Percentiles rank a stretch among this genome's conserved stretches.
Conservation (phyloP, 768 basidiomycete species). For the Lepiota venenata region DNA sequence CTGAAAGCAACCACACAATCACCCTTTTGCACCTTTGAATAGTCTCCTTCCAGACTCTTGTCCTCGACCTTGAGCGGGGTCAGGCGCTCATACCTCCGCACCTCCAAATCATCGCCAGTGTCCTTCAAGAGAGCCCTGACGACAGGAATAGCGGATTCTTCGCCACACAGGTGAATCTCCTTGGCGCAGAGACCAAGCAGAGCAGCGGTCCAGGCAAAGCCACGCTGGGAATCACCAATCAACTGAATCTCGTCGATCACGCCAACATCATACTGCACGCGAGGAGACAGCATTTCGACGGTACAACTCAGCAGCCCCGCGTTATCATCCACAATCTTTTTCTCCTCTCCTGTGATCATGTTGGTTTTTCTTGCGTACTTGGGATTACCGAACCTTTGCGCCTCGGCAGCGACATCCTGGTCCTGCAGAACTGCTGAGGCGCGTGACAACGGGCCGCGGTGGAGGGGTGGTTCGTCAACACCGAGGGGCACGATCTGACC, state of each 20-base stretch:
- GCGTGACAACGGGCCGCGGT: constrained; percentile 5
- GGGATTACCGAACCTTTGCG: constrained; percentile 35
- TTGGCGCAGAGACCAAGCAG: constrained; percentile 71
- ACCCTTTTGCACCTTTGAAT: constrained; percentile 63
- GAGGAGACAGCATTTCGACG: constrained; percentile 80
- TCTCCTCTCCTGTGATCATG: constrained; percentile 90
- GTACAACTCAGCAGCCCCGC: constrained; percentile 77
- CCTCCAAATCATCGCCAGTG: constrained; percentile 77
- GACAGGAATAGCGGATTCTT: constrained; percentile 87
- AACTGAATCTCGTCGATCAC: constrained; percentile 98
- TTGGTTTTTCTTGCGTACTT: constrained; percentile 69
- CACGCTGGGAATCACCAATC: constrained; percentile 77
- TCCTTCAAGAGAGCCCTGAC: constrained; percentile 62
- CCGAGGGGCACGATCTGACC: constrained; percentile 84
- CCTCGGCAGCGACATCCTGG: background rate
- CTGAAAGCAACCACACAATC: constrained; percentile 93
- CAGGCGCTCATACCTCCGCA: constrained; percentile 85
- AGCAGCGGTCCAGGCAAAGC: constrained; percentile 79
- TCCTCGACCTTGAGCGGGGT: constrained; percentile 77
- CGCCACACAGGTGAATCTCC: constrained; percentile 94
- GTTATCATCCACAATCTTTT: constrained; percentile 56
- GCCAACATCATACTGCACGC: constrained; percentile 60
- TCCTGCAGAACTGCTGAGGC: constrained; percentile 12
- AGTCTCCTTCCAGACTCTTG: constrained; percentile 57
- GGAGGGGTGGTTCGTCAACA: constrained; percentile 27